Conservation (phyloP, 352 stramenopile species). For the Phytophthora colocasiae region DNA sequence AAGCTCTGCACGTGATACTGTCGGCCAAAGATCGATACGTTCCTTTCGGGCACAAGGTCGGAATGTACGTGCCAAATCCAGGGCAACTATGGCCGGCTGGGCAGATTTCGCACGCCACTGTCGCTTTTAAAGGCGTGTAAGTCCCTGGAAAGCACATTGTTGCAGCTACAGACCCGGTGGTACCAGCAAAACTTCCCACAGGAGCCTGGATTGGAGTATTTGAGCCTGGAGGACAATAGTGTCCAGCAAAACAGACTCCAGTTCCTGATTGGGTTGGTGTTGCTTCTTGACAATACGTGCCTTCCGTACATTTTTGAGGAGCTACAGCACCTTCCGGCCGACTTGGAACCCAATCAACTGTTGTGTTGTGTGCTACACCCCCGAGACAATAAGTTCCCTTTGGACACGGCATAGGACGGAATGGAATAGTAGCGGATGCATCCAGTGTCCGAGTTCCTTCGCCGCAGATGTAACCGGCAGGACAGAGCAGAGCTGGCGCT, state of each 20-base stretch:
- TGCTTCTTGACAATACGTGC: constrained; percentile 92
- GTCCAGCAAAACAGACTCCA: constrained; percentile 92
- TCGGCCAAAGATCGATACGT: constrained; percentile 96
- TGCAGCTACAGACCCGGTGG: constrained; percentile 89
- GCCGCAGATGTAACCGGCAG: constrained; percentile 94
- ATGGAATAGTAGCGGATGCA: constrained; percentile 76
- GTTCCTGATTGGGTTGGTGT: constrained; percentile 84
- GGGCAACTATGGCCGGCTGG: constrained; percentile 94
- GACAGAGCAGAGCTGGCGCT: constrained; percentile 92
- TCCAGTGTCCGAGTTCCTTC: constrained; percentile 93
- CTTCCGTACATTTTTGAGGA: constrained; percentile 95
- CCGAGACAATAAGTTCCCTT: constrained; percentile 96
- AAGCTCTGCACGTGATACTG: constrained; percentile 95
- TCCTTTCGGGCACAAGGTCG: constrained; percentile 93
- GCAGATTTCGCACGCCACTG: constrained; percentile 91
- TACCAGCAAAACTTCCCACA: constrained; percentile 92
- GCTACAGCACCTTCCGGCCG: constrained; percentile 80
- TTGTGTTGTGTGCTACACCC: constrained; percentile 93
- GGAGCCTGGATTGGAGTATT: constrained; percentile 90
- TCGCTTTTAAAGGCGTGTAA: constrained; percentile 93
- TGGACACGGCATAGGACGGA: constrained; percentile 88
- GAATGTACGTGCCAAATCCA: constrained; percentile 96
- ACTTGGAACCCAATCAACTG: constrained; percentile 92
- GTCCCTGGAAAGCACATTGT: constrained; percentile 97
- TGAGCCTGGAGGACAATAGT: constrained; percentile 96